phyloP scores from a whole-genome alignment of 2,329 filamentous ascomycete species.

The Apiospora phragmitis region DNA sequence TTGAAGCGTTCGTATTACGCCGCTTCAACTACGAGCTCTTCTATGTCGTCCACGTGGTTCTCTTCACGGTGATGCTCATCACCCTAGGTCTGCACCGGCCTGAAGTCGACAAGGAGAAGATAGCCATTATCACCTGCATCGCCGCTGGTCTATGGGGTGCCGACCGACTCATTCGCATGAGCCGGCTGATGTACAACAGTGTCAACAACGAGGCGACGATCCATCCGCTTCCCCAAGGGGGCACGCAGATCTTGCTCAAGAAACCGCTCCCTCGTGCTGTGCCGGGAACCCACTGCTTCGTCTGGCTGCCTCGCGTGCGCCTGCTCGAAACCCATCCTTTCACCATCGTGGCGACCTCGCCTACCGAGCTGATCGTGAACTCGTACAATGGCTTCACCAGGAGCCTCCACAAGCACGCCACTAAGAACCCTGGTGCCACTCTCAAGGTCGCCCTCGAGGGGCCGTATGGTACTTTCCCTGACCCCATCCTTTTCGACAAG shows the following conservation, averaged over 20 bases:
- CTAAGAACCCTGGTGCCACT: conserved; percentile 46
- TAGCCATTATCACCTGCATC: conserved; percentile 40
- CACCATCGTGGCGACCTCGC: conserved; percentile 54
- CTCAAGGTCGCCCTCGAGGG: conserved; percentile 58
- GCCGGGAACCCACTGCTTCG: conserved; percentile 62
- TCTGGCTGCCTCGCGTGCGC: conserved; percentile 63
- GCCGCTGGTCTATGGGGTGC: conserved; percentile 41
- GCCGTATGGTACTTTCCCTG: conserved; percentile 57
- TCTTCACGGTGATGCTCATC: conserved; percentile 42
- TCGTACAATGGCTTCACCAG: conserved; percentile 61
- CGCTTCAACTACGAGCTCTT: conserved; percentile 48
- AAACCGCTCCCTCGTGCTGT: conserved; percentile 42
- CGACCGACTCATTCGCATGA: conserved; percentile 44
- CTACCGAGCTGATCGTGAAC: conserved; percentile 59
- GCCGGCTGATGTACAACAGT: conserved; percentile 36
- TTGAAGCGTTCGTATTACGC: conserved; percentile 34
- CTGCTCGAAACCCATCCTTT: conserved; percentile 63
- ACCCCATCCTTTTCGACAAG: conserved; percentile 53
- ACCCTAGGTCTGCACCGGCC: conserved; percentile 46
- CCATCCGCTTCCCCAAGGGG: conserved; percentile 44
- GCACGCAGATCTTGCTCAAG: conserved; percentile 48
- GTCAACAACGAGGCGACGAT: conserved; percentile 42
- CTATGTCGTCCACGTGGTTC: conserved; percentile 43
- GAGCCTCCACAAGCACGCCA: conserved; percentile 53
- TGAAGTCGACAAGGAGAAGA: conserved; percentile 32